phyloP scores from a whole-genome alignment of 495 filamentous ascomycete genomes.

The Copromyces sp. region DNA sequence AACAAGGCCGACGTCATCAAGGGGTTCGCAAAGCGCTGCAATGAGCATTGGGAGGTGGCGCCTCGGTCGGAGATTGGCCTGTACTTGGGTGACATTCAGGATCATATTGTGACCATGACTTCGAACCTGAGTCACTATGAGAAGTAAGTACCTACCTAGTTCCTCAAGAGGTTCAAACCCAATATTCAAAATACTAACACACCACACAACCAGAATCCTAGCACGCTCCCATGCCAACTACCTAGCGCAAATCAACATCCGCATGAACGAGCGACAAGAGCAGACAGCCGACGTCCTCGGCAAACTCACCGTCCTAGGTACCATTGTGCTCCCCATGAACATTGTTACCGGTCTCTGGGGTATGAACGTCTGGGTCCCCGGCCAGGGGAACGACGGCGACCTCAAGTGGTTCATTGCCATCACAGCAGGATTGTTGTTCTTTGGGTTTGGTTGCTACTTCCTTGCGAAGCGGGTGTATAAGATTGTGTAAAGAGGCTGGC shows the following conservation, averaged over 20 bases:
- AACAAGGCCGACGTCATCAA: constrained; percentile 99
- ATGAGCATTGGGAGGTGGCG: constrained; percentile 95
- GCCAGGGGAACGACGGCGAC: constrained; percentile 54
- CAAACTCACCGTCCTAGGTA: constrained; percentile 90
- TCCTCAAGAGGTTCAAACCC: not conserved
- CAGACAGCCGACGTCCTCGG: constrained; percentile 90
- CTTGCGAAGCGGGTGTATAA: constrained; percentile 67
- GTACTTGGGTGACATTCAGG: constrained; percentile 95
- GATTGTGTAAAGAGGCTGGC: constrained; percentile 32
- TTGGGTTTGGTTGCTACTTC: constrained; percentile 66
- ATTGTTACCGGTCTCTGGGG: constrained; percentile 98
- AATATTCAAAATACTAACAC: constrained; percentile 1
- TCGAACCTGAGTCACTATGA: constrained; percentile 91
- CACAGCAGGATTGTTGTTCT: constrained; percentile 61
- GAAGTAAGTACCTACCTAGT: constrained; percentile 48
- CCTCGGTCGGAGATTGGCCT: constrained; percentile 90
- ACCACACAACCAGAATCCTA: constrained; percentile 52
- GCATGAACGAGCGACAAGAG: constrained; percentile 95
- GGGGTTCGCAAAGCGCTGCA: constrained; percentile 97
- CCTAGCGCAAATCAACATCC: constrained; percentile 83
- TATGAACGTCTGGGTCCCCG: constrained; percentile 95
- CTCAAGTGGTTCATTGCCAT: constrained; percentile 56
- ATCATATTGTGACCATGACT: constrained; percentile 98
- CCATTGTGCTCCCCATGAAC: constrained; percentile 96
- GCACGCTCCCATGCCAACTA: constrained; percentile 93